phyloP scores from a whole-genome alignment of 148 eudicot genomes.

The Chenopodium album region DNA sequence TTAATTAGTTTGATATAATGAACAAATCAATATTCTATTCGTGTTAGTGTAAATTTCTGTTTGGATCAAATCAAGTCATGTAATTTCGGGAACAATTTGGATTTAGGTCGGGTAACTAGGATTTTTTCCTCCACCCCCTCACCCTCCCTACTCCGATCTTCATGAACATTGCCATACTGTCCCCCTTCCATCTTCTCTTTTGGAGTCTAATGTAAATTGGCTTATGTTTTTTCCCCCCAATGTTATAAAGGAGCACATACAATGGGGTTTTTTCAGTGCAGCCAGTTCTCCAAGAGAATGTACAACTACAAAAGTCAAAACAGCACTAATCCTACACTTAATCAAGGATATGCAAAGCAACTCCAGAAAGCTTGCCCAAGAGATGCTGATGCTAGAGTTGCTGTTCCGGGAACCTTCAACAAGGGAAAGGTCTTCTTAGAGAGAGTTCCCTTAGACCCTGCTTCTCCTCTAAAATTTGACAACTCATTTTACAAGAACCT shows the following conservation, averaged over 20 bases:
- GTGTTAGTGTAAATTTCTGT: too few species aligned
- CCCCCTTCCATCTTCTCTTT: too few species aligned
- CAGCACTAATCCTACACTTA: constrained; percentile 57
- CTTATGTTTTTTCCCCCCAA: too few species aligned
- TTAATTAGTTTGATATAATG: too few species aligned
- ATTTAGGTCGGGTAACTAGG: background rate
- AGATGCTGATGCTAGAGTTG: constrained; percentile 57
- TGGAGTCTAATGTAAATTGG: too few species aligned
- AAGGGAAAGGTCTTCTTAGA: too few species aligned
- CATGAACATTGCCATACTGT: too few species aligned
- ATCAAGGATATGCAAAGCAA: constrained; percentile 47
- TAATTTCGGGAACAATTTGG: too few species aligned
- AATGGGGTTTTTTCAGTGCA: constrained; percentile 71
- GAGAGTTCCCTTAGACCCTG: constrained; percentile 54
- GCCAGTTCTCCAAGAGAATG: constrained; percentile 53
- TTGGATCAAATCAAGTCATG: too few species aligned
- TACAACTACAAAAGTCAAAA: constrained; percentile 41
- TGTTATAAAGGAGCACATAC: constrained; percentile 60
- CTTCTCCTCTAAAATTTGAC: constrained; percentile 62
- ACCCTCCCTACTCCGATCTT: too few species aligned
- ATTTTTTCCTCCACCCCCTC: background rate
- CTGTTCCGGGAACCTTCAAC: constrained; percentile 17
- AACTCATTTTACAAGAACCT: constrained; percentile 61
- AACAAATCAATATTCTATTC: too few species aligned
- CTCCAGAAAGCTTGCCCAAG: constrained; percentile 53